These are phyloP conservation scores for Chlorella sorokiniana DNA, from an alignment of 139 green algal species.

Conservation along the genomic window DNA sequence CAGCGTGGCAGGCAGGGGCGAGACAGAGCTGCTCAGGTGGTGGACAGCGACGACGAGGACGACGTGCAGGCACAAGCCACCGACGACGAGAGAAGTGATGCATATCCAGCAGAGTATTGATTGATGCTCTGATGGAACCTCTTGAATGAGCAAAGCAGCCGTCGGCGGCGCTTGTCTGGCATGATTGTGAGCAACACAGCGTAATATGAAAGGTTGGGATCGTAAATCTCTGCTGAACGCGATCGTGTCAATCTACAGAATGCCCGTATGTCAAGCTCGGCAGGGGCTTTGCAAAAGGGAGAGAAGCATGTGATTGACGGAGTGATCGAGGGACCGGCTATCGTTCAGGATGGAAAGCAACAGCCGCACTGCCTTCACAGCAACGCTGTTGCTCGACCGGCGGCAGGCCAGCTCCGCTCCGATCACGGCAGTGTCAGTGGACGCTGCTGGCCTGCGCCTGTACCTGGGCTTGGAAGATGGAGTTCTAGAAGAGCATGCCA, in stretches of 20 bases:
- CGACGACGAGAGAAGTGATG: no score
- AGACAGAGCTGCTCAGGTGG: neutral
- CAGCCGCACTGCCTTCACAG: slow-evolving; percentile 11
- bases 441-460: slow-evolving; percentile 17
- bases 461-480: slow-evolving; percentile 61
- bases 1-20: neutral
- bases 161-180: no score
- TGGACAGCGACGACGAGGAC: neutral
- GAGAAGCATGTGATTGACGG: neutral
- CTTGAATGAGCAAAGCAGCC: no score
- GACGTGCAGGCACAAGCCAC: neutral
- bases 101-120: neutral
- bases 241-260: no score
- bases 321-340: neutral
- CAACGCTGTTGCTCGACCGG: slow-evolving; percentile 6
- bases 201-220: no score
- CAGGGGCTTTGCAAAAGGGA: no score
- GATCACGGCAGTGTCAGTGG: slow-evolving; percentile 45
- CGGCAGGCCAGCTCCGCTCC: slow-evolving; percentile 9
- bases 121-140: neutral
- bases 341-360: neutral
- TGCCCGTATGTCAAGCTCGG: no score
- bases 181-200: no score
- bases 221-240: neutral
- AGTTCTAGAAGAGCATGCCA: slow-evolving; percentile 53